phyloP scores from a whole-genome alignment of 345 rosid species.

The Citrus hindsii region DNA sequence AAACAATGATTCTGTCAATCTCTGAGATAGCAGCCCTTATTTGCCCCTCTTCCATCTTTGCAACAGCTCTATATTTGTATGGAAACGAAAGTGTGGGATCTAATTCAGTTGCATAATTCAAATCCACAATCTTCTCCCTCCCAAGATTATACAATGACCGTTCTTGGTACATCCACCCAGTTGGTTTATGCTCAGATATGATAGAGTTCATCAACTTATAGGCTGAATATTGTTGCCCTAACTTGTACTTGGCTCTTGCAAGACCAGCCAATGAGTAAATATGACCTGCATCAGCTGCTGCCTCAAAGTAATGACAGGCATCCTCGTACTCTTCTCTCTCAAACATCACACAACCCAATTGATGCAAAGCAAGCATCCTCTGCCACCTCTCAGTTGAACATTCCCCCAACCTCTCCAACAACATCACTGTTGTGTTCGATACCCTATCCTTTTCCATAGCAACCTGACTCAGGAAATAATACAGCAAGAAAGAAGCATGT shows the following conservation, averaged over 20 bases:
- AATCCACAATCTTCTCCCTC: conserved; percentile 55
- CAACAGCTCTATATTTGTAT: conserved; percentile 74
- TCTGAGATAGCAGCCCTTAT: conserved; percentile 63
- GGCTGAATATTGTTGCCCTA: conserved; percentile 68
- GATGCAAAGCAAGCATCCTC: conserved; percentile 74
- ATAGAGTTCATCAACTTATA: conserved; percentile 61
- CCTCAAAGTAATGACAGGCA: conserved; percentile 59
- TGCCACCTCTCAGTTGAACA: conserved; percentile 70
- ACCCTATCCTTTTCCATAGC: conserved; percentile 61
- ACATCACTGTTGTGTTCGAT: conserved; percentile 40
- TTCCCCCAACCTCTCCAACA: conserved; percentile 65
- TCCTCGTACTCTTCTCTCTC: conserved; percentile 57
- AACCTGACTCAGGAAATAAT: conserved; percentile 80
- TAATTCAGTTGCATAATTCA: conserved; percentile 66
- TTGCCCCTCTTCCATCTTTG: conserved; percentile 54
- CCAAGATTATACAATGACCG: conserved; percentile 65
- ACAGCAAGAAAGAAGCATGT: conserved; percentile 65
- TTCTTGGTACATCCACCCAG: conserved; percentile 99
- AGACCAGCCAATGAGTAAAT: conserved; percentile 79
- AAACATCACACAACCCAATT: conserved; percentile 69
- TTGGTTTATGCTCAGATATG: conserved; percentile 53
- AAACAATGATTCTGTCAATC: conserved; percentile 57
- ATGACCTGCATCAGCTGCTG: conserved; percentile 73
- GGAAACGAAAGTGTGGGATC: conserved; percentile 84
- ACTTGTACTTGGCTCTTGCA: conserved; percentile 73